Evolutionary conservation across 108 stramenopile genomes (phyloP), one percentile per base, ranked within the genome.

Genomic region (Skeletonema tropicum): DNA sequence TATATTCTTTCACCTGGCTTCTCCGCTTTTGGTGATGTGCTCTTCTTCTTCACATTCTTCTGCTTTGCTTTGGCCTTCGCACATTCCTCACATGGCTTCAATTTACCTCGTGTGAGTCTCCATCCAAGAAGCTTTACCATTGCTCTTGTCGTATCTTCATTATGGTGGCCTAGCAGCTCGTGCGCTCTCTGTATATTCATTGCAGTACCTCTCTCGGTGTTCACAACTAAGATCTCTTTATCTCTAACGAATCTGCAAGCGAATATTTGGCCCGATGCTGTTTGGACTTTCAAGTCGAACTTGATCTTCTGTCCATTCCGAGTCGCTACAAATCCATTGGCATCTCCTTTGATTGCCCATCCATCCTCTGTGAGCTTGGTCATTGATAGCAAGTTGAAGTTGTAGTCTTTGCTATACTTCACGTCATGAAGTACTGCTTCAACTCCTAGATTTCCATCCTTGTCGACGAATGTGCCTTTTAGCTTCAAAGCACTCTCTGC

Each of bases 231-330:
- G 31, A 59, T 15, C 3, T 58, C 57, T 11, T 3, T 21, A 14
- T 31, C 29, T 48, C 70, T 15, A 5, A 71, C 46, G 29, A 71
- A 49, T 9, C 29, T 26, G 29, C 36, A 39, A 0, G 25, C 33
- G 39, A 64, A 80, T 23, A 80, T 19, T 8, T n/a, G n/a, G 3
- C 79, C 74, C 45, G 32, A 15, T 31, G n/a, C 29, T 0, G 79
- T 75, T 1, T 26, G 57, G 4, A 80, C 60, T 31, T 57, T 39
- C 3, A 82, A 76, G 29, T 82, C 80, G 57, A 82, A 82, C 12
- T 29, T 30, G 19, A 82, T 12, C 3, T 2, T 15, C 17, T 7
- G 6, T 11, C 19, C 67, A 14, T 26, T 72, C 67, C 73, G 73
- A 6, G 25, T 55, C 6, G 66, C 30, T 32, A 26, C 32, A 9